These are phyloP conservation scores for Buddleja alternifolia DNA, from an alignment of 257 asterid genomes.

Conservation along the genomic window DNA sequence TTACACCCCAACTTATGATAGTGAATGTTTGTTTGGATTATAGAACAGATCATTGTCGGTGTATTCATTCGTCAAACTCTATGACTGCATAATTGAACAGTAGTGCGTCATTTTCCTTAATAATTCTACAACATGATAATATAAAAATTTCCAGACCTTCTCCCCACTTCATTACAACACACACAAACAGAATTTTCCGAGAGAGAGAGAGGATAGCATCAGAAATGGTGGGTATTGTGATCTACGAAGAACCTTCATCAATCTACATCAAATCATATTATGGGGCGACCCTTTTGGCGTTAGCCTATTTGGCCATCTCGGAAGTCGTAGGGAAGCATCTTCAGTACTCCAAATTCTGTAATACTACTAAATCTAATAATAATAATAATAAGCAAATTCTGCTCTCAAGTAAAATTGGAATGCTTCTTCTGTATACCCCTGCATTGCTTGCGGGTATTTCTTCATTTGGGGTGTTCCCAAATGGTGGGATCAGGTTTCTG, in stretches of 20 bases:
- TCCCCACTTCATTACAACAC: too few relatives aligned
- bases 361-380: constrained; percentile 21
- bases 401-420: constrained; percentile 60
- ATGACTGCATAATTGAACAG: too few relatives aligned
- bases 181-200: neutral
- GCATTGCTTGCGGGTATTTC: constrained; percentile 55
- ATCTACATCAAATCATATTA: constrained; percentile 43
- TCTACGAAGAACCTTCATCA: constrained; percentile 40
- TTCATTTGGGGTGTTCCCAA: constrained; percentile 52
- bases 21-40: too few relatives aligned
- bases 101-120: too few relatives aligned
- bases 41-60: too few relatives aligned
- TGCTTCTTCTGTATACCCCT: constrained; percentile 66
- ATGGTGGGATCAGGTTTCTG: constrained; percentile 58
- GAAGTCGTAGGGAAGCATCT: constrained; percentile 66
- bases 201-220: constrained; percentile 16
- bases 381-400: neutral
- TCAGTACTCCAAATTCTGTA: constrained; percentile 75
- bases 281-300: constrained; percentile 24
- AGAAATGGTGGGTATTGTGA: constrained; percentile 26
- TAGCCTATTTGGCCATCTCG: constrained; percentile 36
- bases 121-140: too few relatives aligned
- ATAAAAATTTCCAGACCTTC: too few relatives aligned
- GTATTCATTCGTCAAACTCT: too few relatives aligned
- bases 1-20: too few relatives aligned